A percentile compares a stretch with the other conserved stretches of the same genome.
Conservation (phyloP, 2,329 filamentous ascomycete species). For the Phyllosticta citrichinensis region DNA sequence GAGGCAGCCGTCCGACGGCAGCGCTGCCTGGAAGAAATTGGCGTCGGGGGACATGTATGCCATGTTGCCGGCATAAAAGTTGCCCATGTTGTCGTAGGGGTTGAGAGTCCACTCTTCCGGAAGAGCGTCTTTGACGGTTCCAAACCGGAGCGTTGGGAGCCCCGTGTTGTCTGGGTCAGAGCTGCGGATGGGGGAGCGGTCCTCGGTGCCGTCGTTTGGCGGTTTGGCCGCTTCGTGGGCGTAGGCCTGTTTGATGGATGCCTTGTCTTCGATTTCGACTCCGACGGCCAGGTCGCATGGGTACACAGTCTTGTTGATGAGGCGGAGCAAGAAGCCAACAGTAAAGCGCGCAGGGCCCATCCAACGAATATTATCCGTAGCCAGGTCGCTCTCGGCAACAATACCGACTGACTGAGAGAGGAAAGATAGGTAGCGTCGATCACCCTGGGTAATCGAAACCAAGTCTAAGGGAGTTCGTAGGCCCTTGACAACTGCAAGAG, state of each 20-base stretch:
- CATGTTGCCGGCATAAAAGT: conserved; percentile 94
- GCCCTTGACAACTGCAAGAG: conserved; percentile 79
- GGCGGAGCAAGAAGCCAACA: conserved; percentile 67
- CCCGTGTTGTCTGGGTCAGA: conserved; percentile 21
- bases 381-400: conserved; percentile 81
- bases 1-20: conserved; percentile 74
- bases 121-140: conserved; percentile 66
- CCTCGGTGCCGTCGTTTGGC: conserved; percentile 15
- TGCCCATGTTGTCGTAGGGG: conserved; percentile 69
- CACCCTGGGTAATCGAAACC: conserved; percentile 75
- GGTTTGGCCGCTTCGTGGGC: conserved; percentile 23
- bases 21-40: conserved; percentile 77
- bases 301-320: conserved; percentile 68
- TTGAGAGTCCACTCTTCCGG: conserved; percentile 68
- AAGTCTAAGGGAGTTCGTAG: conserved; percentile 76
- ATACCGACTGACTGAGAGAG: conserved; percentile 84
- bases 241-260: conserved; percentile 64
- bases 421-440: conserved; percentile 68
- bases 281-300: conserved; percentile 85
- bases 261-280: conserved; percentile 68
- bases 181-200: conserved; percentile 12
- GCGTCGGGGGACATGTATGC: conserved; percentile 78
- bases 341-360: conserved; percentile 83
- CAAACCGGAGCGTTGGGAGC: conserved; percentile 66
- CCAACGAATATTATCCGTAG: conserved; percentile 85